Conservation (phyloP, 768 basidiomycete genomes). For the Boletus barrowsii region DNA sequence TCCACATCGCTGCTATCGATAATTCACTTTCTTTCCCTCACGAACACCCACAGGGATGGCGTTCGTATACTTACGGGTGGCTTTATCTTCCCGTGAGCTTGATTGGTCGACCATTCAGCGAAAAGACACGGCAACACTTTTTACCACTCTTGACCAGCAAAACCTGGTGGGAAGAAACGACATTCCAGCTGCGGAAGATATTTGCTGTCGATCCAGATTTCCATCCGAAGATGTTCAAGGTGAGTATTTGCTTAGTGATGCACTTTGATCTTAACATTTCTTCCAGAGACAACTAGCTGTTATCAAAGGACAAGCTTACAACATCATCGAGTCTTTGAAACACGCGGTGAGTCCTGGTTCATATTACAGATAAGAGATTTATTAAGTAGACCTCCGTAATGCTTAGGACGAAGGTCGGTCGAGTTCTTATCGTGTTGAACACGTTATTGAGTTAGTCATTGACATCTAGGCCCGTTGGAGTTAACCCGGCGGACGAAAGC, state of each 20-base stretch:
- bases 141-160: conserved; percentile 80
- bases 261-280: conserved; percentile 1
- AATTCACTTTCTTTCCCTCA: conserved; percentile 92
- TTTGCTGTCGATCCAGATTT: conserved; percentile 84
- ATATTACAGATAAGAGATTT: background rate
- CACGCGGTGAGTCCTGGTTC: conserved; percentile 55
- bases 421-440: background rate
- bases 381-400: conserved; percentile 5
- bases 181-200: conserved; percentile 67
- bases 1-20: conserved; percentile 91
- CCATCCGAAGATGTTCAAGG: conserved; percentile 86
- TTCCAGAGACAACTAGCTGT: conserved; percentile 81
- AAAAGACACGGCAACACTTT: conserved; percentile 78
- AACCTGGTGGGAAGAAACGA: conserved; percentile 88
- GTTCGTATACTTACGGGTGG: conserved; percentile 87
- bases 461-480: conserved; percentile 73
- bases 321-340: conserved; percentile 79
- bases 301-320: conserved; percentile 91
- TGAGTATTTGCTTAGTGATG: conserved; percentile 32
- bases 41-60: conserved; percentile 80
- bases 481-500: conserved; percentile 79
- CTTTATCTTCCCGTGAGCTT: conserved; percentile 80
- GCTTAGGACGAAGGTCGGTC: conserved; percentile 68
- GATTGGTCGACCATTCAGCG: conserved; percentile 83
- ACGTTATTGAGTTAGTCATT: conserved; percentile 4